Base-by-base conservation (phyloP, 176 grass and related monocot species). In the Typha latifolia region DNA sequence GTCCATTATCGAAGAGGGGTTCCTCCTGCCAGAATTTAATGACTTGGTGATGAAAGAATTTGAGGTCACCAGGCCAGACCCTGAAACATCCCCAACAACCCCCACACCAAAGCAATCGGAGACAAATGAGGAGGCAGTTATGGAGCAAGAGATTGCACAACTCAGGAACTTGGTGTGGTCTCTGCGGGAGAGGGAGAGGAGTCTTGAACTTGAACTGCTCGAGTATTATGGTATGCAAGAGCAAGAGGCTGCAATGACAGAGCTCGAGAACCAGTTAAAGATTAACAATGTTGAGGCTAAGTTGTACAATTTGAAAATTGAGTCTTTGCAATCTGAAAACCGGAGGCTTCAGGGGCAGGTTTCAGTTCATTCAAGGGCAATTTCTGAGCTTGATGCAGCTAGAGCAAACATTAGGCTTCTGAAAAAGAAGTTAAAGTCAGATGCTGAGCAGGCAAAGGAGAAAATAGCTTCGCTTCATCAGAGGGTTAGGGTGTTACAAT, bases 231-330 rank as follows among this genome's bases (percentile, higher is more conserved):
- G 81, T 71, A 81, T 93, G 71, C 79, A 90, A 79, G 94, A 93
- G 66, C 89, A 85, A 71, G 81, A 87, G 62, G 72, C 69, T 63
- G 69, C 81, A 3, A 66, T 93, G 72, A 84, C 71, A 66, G 83
- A 93, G 81, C 89, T 99, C 69, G 76, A 90, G 83, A 99, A 80
- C 75, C 89, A 93, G 56, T 50, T 90, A 21, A 90, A 87, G 81
- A 82, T 99, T 70, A 90, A 77, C 67, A 87, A 56, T 50, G 84
- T 87, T 0, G 86, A 99, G 75, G 78, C 83, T 16, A 84, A 99
- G 79, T 62, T 93, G n/a, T 87, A 93, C 71, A 62, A 47, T 19
- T 24, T 99, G 70, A 93, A 85, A 76, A 83, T 99, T 3, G 81
- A 82, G 49, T 85, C 94, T 48, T 83, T 99, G 74, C 72, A 86